Base-by-base conservation (phyloP, 768 basidiomycete genomes). In the Macrolepiota albuminosa region DNA sequence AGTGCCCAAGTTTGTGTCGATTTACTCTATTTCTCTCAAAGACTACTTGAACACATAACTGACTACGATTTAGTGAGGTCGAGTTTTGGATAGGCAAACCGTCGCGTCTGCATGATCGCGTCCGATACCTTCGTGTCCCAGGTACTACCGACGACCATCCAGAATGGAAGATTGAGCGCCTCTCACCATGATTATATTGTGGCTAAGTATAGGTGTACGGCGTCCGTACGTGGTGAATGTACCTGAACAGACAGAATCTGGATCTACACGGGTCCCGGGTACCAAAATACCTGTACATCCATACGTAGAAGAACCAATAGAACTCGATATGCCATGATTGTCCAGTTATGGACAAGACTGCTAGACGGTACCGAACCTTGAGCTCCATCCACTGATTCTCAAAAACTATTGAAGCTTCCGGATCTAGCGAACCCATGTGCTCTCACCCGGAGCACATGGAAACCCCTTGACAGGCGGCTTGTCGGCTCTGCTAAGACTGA, bases 81-180 rank as follows among this genome's bases (percentile, higher is more conserved):
- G 96, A 98, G 70, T 98, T 98, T 71, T 98, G 96, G 96, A 81
- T 84, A n/a, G 96, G 96, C 34, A 90, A 94, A 67, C 92, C 93
- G n/a, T 95, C 93, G 29, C 83, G 96, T 42, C 76, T 98, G 53
- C 95, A 98, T 66, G 95, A 98, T 71, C 87, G 95, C 47, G 84
- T 96, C 61, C 84, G 84, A 29, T 94, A 93, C 71, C 75, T 83
- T 53, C 84, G 84, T n/a, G 69, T 73, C 21, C 76, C 78, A 52
- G 78, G 73, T 39, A 75, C 80, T 16, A 63, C 77, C 0, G 80
- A 82, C 13, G 82, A 81, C 47, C 69, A 75, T 26, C 77, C 83
- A 13, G 72, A 71, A 63, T 97, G 95, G 95, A 84, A 76, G 69
- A 84, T 94, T 54, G 87, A 94, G 55, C 77, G 93, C 56, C 77